Conservation (phyloP, 106 monocot species). For the Dendrobium catenatum region DNA sequence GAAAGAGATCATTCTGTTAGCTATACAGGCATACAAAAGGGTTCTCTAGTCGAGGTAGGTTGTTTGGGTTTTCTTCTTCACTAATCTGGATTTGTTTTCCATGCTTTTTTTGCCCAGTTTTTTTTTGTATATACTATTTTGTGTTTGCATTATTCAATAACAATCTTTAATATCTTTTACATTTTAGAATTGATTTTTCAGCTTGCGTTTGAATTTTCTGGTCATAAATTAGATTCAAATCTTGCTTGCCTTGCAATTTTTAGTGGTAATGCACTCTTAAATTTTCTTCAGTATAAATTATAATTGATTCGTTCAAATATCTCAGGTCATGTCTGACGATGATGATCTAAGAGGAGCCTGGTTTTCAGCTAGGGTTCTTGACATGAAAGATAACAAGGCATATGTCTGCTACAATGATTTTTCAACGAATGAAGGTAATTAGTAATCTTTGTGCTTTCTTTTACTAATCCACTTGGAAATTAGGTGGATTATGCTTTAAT, state of each 20-base stretch:
- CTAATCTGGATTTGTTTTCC: background rate
- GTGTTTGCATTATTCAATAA: too few species aligned
- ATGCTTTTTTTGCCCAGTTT: background rate
- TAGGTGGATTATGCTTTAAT: background rate
- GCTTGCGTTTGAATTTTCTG: too few species aligned
- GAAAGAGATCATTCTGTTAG: constrained; percentile 11
- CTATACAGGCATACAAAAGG: constrained; percentile 35
- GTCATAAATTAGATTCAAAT: too few species aligned
- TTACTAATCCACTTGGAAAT: background rate
- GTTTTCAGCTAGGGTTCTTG: constrained; percentile 76
- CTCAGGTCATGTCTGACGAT: constrained; percentile 51
- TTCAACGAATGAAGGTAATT: constrained; percentile 48
- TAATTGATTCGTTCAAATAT: background rate
- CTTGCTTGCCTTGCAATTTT: too few species aligned
- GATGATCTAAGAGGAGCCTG: constrained; percentile 53
- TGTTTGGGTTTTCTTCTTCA: background rate
- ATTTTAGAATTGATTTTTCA: too few species aligned
- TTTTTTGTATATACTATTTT: too few species aligned
- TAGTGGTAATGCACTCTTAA: background rate
- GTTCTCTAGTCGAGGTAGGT: constrained; percentile 66
- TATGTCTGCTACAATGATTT: constrained; percentile 55
- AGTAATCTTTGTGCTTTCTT: background rate
- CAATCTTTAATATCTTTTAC: too few species aligned
- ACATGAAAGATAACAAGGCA: constrained; percentile 62
- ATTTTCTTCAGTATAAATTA: background rate